Percentiles rank a stretch among this genome's conserved stretches.
These are phyloP conservation scores for Choanephora cucurbitarum DNA, from an alignment of 371 early-diverging fungal species.

Conservation along the genomic window DNA sequence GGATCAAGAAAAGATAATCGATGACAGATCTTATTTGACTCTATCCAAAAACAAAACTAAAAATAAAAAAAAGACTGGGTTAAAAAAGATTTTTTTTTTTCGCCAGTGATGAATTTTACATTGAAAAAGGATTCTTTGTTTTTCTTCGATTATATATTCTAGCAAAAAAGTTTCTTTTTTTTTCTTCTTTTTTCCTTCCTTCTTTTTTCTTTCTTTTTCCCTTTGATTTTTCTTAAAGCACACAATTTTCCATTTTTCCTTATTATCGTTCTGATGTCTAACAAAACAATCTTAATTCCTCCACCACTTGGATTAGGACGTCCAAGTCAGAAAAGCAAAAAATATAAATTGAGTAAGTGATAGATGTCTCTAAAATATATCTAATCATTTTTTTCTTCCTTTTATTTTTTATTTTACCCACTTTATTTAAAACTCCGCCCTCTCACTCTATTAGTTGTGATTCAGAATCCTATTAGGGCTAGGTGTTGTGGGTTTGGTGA, in stretches of 20 bases:
- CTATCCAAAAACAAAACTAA: no score
- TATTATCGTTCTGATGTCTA: constrained; percentile 3
- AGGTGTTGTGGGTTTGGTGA: constrained; percentile 59
- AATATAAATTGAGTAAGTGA: constrained; percentile 28
- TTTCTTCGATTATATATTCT: background rate
- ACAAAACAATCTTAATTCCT: constrained; percentile 6
- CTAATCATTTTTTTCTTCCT: background rate
- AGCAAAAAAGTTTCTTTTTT: background rate
- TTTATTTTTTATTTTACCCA: background rate
- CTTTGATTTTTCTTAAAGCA: constrained; percentile 5
- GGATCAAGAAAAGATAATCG: no score
- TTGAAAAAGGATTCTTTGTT: background rate
- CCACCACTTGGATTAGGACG: constrained; percentile 34
- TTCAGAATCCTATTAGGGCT: constrained; percentile 66
- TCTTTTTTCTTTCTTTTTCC: constrained; percentile 10
- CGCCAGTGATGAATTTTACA: no score
- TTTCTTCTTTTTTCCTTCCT: constrained; percentile 14
- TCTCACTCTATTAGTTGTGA: constrained; percentile 15
- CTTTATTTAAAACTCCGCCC: background rate
- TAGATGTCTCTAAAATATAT: background rate
- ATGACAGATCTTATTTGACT: no score
- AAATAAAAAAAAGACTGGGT: no score
- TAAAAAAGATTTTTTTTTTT: background rate
- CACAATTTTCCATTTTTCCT: no score
- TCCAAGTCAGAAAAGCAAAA: constrained; percentile 30